Evolutionary conservation across 2,329 filamentous ascomycete genomes (phyloP), one percentile per base, ranked within the genome.

Genomic region (Intubia oerlemansii): DNA sequence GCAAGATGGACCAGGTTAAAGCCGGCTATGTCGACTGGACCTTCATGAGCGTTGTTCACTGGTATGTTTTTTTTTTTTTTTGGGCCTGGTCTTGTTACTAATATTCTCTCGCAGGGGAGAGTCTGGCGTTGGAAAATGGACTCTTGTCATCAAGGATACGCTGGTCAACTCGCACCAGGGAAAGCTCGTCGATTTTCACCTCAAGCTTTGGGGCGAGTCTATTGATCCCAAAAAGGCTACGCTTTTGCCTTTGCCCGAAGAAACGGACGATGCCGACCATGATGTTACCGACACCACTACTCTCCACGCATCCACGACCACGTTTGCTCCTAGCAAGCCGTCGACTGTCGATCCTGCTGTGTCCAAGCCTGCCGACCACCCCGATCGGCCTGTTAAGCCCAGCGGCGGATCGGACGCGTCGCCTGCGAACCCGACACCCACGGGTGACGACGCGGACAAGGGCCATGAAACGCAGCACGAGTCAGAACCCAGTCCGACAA

Each of bases 1-100:
- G 88, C 38, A 62, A 62, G 34, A 50, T 66, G 14, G 88, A 98
- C 47, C 56, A 62, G 2, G 63, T 62, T 20, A 46, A 53, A 1
- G 50, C 53, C 14, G 88, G 88, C 7, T 98, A 95, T 47, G 56
- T 72, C 21, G 81, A 95, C 52, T 98, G 88, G 88, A 95, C 85
- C 0, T 98, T 98, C 43, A 98, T 98, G 88, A 90, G 75, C 36
- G 88, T 98, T 21, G 84, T 74, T 37, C 88, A 98, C 48, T 98
- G 84, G 78, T n/a, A n/a, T n/a, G n/a, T n/a, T n/a, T 82, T 22
- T 25, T 29, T 33, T 14, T n/a, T 19, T 10, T 14, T 15, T 8
- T 21, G 16, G 8, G 11, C 5, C 5, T 28, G 24, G 5, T 3
- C 19, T 12, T n/a, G 7, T 13, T 17, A 11, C 48, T 57, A 45